Evolutionary conservation across 441 rosid species (phyloP), one percentile per base, ranked within the genome.

Genomic region (Populus hybrid): DNA sequence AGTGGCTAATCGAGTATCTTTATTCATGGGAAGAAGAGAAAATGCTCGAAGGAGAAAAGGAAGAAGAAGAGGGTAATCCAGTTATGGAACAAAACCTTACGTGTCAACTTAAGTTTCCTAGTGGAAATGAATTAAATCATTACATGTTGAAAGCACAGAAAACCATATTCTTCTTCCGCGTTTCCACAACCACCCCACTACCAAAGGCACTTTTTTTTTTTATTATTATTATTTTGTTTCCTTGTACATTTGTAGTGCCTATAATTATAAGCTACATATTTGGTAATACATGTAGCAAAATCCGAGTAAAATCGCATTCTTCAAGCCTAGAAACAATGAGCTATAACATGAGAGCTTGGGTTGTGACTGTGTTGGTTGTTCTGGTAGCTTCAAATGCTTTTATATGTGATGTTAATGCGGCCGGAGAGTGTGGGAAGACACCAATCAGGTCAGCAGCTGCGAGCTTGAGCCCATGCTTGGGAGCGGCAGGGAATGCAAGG

Each of bases 401-500:
- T 7, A 18, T 79, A 1, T 9, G 67, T 14, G 79, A 56, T 10
- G 80, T 14, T 16, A 78, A 84, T 29, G 94, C 84, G 0, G 95
- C 91, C 0, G 94, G 93, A 18, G 94, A 84, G 82, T 91, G 97
- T 33, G 95, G 98, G 76, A 90, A 66, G 76, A 90, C 87, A 4
- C 97, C 97, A 0, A 89, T 94, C 1, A 56, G 81, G 67, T 81
- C 91, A 0, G 97, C 95, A 0, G 95, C 98, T 0, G 89, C 90
- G 1, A 91, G 93, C 87, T 6, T 93, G 77, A 89, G 84, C 85
- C 97, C 97, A 1, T 94, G 98, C 83, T 56, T 90, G 67, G 61
- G 86, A 0, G 93, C 97, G 1, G 91, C 94, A 0, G 79, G 85
- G 81, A 92, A 90, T 66, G 85, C 82, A 0, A 81, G 74, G 36